phyloP scores from a whole-genome alignment of 2,329 filamentous ascomycete species.

The Fusarium sp. region DNA sequence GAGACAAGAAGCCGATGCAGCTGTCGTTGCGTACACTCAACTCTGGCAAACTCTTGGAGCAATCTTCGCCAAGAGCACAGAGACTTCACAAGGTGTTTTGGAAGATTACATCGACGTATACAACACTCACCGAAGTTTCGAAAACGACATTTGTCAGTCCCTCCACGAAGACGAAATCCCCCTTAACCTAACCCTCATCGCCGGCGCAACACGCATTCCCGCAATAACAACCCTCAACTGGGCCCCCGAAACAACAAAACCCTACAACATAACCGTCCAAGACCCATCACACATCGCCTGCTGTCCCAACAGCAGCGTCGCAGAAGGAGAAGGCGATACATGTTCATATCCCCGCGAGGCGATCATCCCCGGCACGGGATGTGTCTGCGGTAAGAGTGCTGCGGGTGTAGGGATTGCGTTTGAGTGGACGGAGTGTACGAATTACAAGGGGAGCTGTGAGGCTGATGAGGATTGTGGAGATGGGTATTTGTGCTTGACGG shows the following conservation, averaged over 20 bases:
- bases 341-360: slow-evolving; percentile 51
- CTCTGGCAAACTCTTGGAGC: slow-evolving; percentile 50
- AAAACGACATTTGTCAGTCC: slow-evolving; percentile 51
- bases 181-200: slow-evolving; percentile 50
- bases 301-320: slow-evolving; percentile 46
- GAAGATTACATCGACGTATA: slow-evolving; percentile 50
- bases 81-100: slow-evolving; percentile 40
- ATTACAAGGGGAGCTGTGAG: slow-evolving; percentile 48
- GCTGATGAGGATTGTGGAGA: slow-evolving; percentile 40
- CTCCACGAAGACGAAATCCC: slow-evolving; percentile 49
- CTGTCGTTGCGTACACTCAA: slow-evolving; percentile 45
- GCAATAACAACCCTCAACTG: slow-evolving; percentile 48
- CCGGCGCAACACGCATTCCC: slow-evolving; percentile 46
- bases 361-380: slow-evolving; percentile 46
- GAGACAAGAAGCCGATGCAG: slow-evolving; percentile 41
- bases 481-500: slow-evolving; percentile 49
- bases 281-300: slow-evolving; percentile 51
- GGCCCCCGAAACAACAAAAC: slow-evolving; percentile 42
- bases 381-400: slow-evolving; percentile 51
- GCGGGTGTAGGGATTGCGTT: slow-evolving; percentile 47
- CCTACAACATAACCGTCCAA: slow-evolving; percentile 51
- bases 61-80: slow-evolving; percentile 45
- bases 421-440: slow-evolving; percentile 50
- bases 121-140: slow-evolving; percentile 45
- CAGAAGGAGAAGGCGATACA: slow-evolving; percentile 33